Evolutionary conservation across 768 basidiomycete genomes (phyloP).

Genomic region (Tylopilus sp.): DNA sequence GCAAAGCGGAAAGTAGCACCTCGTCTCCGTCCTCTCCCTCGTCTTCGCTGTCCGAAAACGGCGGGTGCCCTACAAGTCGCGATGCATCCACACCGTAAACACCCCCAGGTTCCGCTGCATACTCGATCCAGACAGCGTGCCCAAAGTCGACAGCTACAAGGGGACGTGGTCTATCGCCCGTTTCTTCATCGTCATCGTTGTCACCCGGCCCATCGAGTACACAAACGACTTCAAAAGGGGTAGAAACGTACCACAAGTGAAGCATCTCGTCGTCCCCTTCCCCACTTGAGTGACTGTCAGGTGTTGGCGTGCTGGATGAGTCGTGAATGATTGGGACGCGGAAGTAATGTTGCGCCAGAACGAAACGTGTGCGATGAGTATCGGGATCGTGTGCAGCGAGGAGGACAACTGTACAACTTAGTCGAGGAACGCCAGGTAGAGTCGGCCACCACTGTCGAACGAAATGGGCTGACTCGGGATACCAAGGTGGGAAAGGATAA

Average conservation of each 20-base stretch:
- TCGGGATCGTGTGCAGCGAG: conserved; percentile 60
- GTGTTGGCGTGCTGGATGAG: conserved; percentile 5
- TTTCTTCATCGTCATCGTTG: conserved; percentile 32
- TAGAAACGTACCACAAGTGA: conserved; percentile 67
- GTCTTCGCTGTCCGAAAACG: conserved; percentile 27
- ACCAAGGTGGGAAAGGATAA: conserved; percentile 66
- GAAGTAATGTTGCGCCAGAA: conserved; percentile 76
- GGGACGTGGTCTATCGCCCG: conserved; percentile 53
- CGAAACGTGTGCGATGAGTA: conserved; percentile 57
- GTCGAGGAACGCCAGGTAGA: conserved; percentile 55
- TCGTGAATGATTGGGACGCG: conserved; percentile 51
- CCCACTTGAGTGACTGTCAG: not conserved
- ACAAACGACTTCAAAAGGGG: conserved; percentile 70
- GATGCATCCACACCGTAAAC: conserved; percentile 29
- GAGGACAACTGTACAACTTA: conserved; percentile 71
- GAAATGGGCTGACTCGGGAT: conserved; percentile 71
- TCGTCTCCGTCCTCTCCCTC: conserved; percentile 25
- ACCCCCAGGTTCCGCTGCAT: conserved; percentile 34
- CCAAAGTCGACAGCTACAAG: conserved; percentile 85
- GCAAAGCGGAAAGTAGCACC: conserved; percentile 1
- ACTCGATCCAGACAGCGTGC: conserved; percentile 82
- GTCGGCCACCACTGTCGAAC: conserved; percentile 82
- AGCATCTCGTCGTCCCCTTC: conserved; percentile 53
- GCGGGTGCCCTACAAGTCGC: conserved; percentile 25
- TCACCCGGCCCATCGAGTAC: conserved; percentile 44